phyloP scores from a whole-genome alignment of 257 asterid genomes.

The Solanum bulbocastanum region DNA sequence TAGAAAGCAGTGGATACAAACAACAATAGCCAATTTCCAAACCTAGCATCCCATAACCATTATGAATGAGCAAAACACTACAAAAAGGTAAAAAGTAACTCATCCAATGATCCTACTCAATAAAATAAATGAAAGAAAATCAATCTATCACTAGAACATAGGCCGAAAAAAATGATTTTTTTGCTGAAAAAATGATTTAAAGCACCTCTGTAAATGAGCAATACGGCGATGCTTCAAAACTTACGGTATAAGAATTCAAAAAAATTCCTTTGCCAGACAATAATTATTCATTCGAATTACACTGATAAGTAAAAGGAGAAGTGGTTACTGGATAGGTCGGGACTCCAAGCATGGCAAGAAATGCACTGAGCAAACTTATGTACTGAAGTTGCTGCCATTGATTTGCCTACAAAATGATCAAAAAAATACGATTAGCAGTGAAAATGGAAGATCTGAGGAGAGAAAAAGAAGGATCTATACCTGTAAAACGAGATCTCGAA shows the following conservation, averaged over 20 bases:
- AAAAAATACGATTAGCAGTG: neutral
- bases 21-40: neutral
- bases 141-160: neutral
- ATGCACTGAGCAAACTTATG: conserved; percentile 83
- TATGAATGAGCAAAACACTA: neutral
- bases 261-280: neutral
- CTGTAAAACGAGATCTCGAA: conserved; percentile 5
- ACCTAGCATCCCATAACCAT: neutral
- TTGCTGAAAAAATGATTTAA: neutral
- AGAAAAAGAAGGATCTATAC: neutral
- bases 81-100: neutral
- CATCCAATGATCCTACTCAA: neutral
- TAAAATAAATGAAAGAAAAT: neutral
- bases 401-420: neutral
- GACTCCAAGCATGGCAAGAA: conserved; percentile 95
- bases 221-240: neutral
- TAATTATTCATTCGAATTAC: neutral
- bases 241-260: neutral
- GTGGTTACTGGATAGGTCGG: conserved; percentile 68
- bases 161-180: neutral
- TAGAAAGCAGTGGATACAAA: neutral
- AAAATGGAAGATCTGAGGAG: neutral
- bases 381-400: conserved; percentile 78
- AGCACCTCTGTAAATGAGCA: neutral
- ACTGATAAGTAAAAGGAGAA: neutral